Conservation (phyloP, 176 grass and related monocot species). For the Avena sativa region DNA sequence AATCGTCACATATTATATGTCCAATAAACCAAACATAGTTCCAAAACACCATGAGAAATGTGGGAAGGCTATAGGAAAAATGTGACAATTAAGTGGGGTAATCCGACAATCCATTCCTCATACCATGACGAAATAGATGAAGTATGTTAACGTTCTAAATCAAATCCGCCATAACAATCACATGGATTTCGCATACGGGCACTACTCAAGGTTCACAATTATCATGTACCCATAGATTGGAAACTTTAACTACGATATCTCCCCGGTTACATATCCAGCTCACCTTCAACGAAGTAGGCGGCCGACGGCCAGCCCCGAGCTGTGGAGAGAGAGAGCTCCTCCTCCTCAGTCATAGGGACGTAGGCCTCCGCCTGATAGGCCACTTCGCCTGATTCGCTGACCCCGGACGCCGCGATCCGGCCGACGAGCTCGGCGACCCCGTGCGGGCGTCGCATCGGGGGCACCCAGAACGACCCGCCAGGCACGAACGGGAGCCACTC, state of each 20-base stretch:
- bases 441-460: constrained; percentile 59
- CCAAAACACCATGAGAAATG: background rate
- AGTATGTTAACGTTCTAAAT: background rate
- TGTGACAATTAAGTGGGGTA: background rate
- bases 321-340: constrained; percentile 66
- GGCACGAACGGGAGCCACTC: constrained; percentile 97
- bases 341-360: constrained; percentile 71
- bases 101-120: background rate
- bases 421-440: constrained; percentile 68
- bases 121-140: background rate
- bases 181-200: background rate
- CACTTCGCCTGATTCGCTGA: background rate
- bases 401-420: constrained; percentile 43
- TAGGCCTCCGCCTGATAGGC: constrained; percentile 38
- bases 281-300: constrained; percentile 79
- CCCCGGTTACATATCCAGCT: background rate
- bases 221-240: background rate
- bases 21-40: background rate
- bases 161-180: constrained; percentile 4
- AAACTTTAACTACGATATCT: constrained; percentile 23
- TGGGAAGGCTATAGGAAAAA: background rate
- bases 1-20: background rate
- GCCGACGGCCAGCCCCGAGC: constrained; percentile 74
- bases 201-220: background rate
- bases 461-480: constrained; percentile 85